A percentile compares a stretch with the other conserved stretches of the same genome.
phyloP scores from a whole-genome alignment of 2,329 filamentous ascomycete genomes.

The Alternaria incomplexa region DNA sequence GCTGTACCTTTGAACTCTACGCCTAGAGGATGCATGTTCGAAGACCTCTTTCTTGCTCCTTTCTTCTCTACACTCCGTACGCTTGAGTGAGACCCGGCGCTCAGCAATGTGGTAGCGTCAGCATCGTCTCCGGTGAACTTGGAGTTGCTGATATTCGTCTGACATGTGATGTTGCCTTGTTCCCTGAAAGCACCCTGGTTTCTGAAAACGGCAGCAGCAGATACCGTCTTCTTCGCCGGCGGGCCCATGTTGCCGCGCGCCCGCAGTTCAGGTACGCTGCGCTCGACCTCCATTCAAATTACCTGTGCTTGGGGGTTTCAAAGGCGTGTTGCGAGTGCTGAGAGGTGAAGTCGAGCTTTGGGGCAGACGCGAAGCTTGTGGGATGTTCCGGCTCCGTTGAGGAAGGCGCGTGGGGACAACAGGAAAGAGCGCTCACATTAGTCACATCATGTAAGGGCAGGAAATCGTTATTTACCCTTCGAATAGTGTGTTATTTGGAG shows the following conservation, averaged over 20 bases:
- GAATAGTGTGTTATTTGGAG: background rate
- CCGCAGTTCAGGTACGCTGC: background rate
- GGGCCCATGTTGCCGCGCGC: background rate
- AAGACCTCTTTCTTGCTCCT: constrained; percentile 1
- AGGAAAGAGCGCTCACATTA: background rate
- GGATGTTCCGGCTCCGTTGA: constrained; percentile 5
- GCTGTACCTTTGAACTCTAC: constrained; percentile 35
- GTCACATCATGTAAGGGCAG: background rate
- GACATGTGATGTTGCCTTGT: background rate
- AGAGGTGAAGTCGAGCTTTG: background rate
- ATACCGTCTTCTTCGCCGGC: constrained; percentile 18
- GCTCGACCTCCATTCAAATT: constrained; percentile 1
- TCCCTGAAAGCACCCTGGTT: constrained; percentile 16
- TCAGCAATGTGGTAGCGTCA: background rate
- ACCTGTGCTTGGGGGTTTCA: background rate
- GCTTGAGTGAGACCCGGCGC: constrained; percentile 8
- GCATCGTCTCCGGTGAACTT: background rate
- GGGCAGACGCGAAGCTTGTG: background rate
- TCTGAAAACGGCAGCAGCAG: constrained; percentile 36
- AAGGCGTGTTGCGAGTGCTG: background rate
- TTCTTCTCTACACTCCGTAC: constrained; percentile 15
- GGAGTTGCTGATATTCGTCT: background rate
- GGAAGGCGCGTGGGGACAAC: constrained; percentile 8
- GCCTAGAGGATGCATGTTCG: constrained; percentile 31
- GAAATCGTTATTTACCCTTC: background rate